These are phyloP conservation scores for Rhododendron williamsianum DNA, from an alignment of 148 eudicot species.

Conservation along the genomic window DNA sequence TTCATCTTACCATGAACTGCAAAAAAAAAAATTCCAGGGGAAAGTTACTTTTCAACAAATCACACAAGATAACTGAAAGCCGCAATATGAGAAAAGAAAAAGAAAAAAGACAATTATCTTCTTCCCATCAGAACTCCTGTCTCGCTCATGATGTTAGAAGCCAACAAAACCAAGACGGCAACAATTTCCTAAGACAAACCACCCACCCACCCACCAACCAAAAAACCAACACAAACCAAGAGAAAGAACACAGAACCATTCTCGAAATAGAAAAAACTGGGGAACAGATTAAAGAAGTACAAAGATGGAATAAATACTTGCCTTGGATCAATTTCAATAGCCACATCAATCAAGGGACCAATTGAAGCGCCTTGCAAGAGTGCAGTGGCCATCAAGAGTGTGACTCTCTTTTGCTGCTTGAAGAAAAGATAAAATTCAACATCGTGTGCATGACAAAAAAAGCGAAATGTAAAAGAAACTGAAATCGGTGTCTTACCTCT, in stretches of 20 bases:
- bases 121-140: not conserved
- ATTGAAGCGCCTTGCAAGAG: slow-evolving; percentile 72
- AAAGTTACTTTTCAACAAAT: not conserved
- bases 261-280: not conserved
- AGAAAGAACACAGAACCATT: not conserved
- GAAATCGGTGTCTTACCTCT: slow-evolving; percentile 42
- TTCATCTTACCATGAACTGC: not conserved
- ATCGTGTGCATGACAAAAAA: not conserved
- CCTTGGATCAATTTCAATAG: slow-evolving; percentile 68
- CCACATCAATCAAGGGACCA: slow-evolving; percentile 75
- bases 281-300: not conserved
- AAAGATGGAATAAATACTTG: slow-evolving; percentile 6
- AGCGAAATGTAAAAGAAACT: not conserved
- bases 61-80: not conserved
- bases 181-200: not conserved
- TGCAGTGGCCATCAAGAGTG: slow-evolving; percentile 63
- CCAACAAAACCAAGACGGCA: not conserved
- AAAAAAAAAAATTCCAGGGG: not conserved
- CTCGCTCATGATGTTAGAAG: not conserved
- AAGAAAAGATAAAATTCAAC: not conserved
- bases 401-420: slow-evolving; percentile 60
- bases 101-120: no score
- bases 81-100: no score
- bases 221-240: not conserved
- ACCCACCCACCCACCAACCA: not conserved